A percentile compares a stretch with the other conserved stretches of the same genome.
phyloP scores from a whole-genome alignment of 208 protist genomes.

The Trypanosoma cruzi region DNA sequence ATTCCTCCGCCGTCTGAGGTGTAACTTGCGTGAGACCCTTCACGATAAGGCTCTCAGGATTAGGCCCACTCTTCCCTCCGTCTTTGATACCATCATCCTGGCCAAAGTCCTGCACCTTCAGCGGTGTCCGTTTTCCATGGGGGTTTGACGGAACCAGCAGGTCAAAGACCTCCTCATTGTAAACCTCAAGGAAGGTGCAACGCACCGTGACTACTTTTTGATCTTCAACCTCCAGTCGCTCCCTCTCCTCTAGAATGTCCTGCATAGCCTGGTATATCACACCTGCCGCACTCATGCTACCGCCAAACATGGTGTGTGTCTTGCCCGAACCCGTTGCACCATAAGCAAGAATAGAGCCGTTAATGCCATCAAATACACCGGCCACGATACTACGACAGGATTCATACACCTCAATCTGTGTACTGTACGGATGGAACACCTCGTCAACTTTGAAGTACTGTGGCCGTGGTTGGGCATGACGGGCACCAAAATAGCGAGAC shows the following conservation, averaged over 20 bases:
- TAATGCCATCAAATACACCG: slow-evolving; percentile 78
- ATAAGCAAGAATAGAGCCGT: slow-evolving; percentile 88
- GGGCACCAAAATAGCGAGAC: slow-evolving; percentile 26
- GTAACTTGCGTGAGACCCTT: slow-evolving; percentile 64
- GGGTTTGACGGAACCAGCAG: slow-evolving; percentile 40
- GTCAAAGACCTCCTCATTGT: slow-evolving; percentile 91
- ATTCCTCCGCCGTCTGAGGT: slow-evolving; percentile 60
- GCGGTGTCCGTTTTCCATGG: slow-evolving; percentile 30
- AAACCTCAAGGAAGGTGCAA: slow-evolving; percentile 87
- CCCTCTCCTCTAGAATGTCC: slow-evolving; percentile 80
- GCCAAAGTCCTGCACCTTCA: slow-evolving; percentile 56
- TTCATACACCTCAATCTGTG: slow-evolving; percentile 79
- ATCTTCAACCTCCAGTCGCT: slow-evolving; percentile 55
- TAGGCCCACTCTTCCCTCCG: slow-evolving; percentile 1
- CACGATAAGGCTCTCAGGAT: slow-evolving; percentile 53
- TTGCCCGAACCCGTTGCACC: slow-evolving; percentile 89
- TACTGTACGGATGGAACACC: slow-evolving; percentile 66
- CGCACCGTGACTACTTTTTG: slow-evolving; percentile 52
- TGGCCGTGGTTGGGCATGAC: slow-evolving; percentile 26
- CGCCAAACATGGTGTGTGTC: slow-evolving; percentile 92
- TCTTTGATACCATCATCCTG: slow-evolving; percentile 9
- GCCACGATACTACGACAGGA: slow-evolving; percentile 65
- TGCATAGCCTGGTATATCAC: slow-evolving; percentile 82
- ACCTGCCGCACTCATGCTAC: slow-evolving; percentile 64
- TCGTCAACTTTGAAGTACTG: slow-evolving; percentile 75